Evolutionary conservation across 2,329 filamentous ascomycete genomes (phyloP).

Genomic region (Botryotinia convoluta): DNA sequence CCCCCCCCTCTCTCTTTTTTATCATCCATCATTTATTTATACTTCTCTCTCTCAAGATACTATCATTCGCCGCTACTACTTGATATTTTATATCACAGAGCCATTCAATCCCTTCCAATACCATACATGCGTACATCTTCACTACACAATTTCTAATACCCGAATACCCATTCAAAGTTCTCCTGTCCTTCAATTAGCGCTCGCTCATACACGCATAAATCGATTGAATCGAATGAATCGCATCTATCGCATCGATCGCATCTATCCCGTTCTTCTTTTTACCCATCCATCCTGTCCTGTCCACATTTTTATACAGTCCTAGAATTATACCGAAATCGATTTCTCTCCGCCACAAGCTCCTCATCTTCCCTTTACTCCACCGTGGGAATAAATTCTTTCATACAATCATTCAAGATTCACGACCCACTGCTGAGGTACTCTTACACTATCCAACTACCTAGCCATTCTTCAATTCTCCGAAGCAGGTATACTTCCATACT

Average conservation of each 20-base stretch:
- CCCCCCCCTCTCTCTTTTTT: not conserved
- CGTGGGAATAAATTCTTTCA: not conserved
- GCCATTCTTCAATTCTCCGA: not conserved
- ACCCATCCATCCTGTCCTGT: not conserved
- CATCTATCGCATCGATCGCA: not conserved
- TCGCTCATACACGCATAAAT: not conserved
- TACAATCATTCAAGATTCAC: not conserved
- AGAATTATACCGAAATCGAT: not conserved
- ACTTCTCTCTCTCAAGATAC: not conserved
- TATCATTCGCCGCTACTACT: not conserved
- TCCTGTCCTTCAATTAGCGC: not conserved
- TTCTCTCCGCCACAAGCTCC: not conserved
- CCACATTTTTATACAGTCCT: not conserved
- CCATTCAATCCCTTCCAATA: not conserved
- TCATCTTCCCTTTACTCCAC: not conserved
- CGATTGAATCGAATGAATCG: not conserved
- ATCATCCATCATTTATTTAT: not conserved
- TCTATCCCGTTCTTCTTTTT: not conserved
- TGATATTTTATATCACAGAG: not conserved
- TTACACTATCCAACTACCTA: not conserved
- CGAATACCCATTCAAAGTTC: not conserved
- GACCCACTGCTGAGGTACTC: conserved; percentile 2
- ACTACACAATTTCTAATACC: not conserved
- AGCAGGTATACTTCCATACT: conserved; percentile 7
- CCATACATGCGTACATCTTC: not conserved